Evolutionary conservation across 169 alveolate species (phyloP), one percentile per base, ranked within the genome.

Genomic region (Cryptosporidium meleagridis): DNA sequence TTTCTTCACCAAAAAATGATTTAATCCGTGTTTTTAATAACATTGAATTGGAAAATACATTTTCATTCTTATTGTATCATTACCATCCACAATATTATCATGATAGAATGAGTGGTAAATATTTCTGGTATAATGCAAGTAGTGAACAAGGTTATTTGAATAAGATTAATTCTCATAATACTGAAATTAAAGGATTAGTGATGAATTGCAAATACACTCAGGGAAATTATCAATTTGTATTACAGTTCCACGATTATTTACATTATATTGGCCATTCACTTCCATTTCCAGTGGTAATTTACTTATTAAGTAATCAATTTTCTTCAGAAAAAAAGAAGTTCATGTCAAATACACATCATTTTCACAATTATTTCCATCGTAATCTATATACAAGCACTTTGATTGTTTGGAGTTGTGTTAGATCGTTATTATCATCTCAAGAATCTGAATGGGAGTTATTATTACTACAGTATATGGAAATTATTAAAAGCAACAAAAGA

Each of bases 61-160:
- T 61, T 48, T 80, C 89, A 39, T 80, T 80, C 53, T 35, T 80
- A 5, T 39, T 80, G 53, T 80, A 80, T 65, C 73, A 80, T 48
- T 80, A 48, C 51, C 75, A 59, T 18, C 89, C 89, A 44, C 89
- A 80, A 39, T 69, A 62, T 29, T 80, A 80, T 23, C 89, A 80
- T 62, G 89, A 80, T n/a, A 61, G 89, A 48, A 59, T 80, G 75
- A 80, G 89, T 80, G 70, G 75, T 51, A 80, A 51, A 44, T 59
- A 62, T 65, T 80, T 80, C 68, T 73, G 86, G 86, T 73, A 73
- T 21, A 73, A 55, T 55, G 86, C 71, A n/a, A 73, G 26, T 41
- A 73, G 86, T 55, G 86, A 73, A 7, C 86, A 73, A 23, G 86
- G 86, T 1, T 73, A 73, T 52, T 26, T 73, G 37, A 73, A 73